Conservation (phyloP, 2,329 filamentous ascomycete genomes). For the Arachnomyces sp. region DNA sequence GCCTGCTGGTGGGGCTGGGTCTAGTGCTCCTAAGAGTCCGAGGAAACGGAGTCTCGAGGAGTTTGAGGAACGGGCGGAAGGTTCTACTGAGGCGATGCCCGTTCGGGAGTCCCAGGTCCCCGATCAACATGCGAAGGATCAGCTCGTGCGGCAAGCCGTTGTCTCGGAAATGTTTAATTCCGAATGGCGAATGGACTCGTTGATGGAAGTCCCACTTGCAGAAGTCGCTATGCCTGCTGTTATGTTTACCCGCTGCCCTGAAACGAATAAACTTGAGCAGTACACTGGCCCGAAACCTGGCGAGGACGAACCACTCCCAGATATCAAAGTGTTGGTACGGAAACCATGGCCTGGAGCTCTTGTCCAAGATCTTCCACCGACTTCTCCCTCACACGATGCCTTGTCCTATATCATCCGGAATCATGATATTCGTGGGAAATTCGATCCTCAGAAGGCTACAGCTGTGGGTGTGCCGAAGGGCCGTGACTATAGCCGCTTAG, state of each 20-base stretch:
- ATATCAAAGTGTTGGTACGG: conserved; percentile 64
- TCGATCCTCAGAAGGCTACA: conserved; percentile 58
- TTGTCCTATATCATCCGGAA: conserved; percentile 82
- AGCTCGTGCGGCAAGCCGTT: conserved; percentile 51
- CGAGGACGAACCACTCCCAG: conserved; percentile 41
- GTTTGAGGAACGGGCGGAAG: conserved; percentile 28
- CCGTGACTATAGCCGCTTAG: conserved; percentile 51
- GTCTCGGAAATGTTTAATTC: conserved; percentile 75
- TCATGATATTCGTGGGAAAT: conserved; percentile 70
- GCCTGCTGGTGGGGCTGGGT: conserved; percentile 11
- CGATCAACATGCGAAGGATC: conserved; percentile 28
- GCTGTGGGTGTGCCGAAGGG: conserved; percentile 56
- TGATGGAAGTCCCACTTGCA: conserved; percentile 57
- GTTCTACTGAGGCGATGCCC: conserved; percentile 4
- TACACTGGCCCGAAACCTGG: conserved; percentile 63
- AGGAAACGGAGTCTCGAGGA: conserved; percentile 46
- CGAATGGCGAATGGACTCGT: conserved; percentile 61
- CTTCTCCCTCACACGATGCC: conserved; percentile 56
- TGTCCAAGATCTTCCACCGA: conserved; percentile 58
- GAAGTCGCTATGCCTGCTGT: conserved; percentile 60
- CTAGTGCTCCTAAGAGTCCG: conserved; percentile 23
- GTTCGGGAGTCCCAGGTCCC: conserved; percentile 1
- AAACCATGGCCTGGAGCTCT: conserved; percentile 69
- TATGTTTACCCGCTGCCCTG: conserved; percentile 57
- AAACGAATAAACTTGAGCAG: conserved; percentile 55